Base-by-base conservation (phyloP, 305 asterid species). In the Fraxinus velutina region DNA sequence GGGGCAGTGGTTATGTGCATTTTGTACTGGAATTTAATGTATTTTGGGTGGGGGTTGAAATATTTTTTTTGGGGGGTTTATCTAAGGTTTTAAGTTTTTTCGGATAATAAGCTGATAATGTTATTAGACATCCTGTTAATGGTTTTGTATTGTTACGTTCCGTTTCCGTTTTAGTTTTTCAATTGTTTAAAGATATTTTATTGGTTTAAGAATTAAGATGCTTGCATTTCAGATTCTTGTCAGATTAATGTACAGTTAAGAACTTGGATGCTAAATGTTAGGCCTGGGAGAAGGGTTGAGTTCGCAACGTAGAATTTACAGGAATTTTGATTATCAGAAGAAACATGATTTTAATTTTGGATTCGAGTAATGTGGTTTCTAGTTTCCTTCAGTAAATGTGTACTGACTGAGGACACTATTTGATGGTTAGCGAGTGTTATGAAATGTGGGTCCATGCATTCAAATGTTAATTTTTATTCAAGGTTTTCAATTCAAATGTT, bases 11-110 rank as follows among this genome's bases (percentile, higher is more conserved):
- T 68, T 27, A 15, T 5, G 37, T 68, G 74, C 80, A 71, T 71
- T 83, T 83, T 72, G 47, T 36, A 24, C 75, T 78, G 76, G 81
- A 82, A 75, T 86, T 77, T 19, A 24, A 42, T 77, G 73, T 33
- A 15, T 37, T 75, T 83, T 39, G 44, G 64, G 73, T 68, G 76
- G 12, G 64, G 79, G 79, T 79, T 19, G 32, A 39, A 2, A 8
- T 76, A 21, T 72, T 24, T 71, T 39, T 5, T 37, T n/a, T 52
- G 55, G 33, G 29, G 50, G 79, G 89, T 62, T 55, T 72, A 19
- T 62, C 74, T 32, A 37, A 22, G 82, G 78, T 73, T 47, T 77
- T 74, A 19, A 33, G 42, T 73, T 83, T 68, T 13, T 21, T 64
- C 6, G 22, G 34, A 64, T 64, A 64, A 55, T 12, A 5, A 12